A percentile compares a stretch with the other conserved stretches of the same genome.
Conservation (phyloP, 306 rosid genomes). For the Vachellia pachyceras region DNA sequence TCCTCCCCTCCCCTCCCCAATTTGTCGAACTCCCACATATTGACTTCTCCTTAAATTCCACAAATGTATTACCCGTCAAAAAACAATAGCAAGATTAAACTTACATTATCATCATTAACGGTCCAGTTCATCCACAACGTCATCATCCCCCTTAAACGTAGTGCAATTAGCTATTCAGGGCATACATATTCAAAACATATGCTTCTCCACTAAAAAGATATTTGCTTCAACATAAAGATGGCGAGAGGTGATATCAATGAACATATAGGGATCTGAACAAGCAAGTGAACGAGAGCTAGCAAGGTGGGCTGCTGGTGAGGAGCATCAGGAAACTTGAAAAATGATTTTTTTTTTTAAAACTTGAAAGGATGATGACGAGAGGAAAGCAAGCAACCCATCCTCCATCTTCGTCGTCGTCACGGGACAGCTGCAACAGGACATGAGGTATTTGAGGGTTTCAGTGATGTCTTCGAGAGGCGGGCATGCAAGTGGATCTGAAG, state of each 20-base stretch:
- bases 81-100: no score
- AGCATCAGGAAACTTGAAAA: conserved; percentile 74
- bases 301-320: conserved; percentile 90
- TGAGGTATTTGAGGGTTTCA: conserved; percentile 60
- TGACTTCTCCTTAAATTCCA: no score
- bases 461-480: conserved; percentile 79
- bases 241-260: conserved; percentile 42
- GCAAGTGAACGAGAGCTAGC: conserved; percentile 89
- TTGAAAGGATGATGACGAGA: conserved; percentile 68
- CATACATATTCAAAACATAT: conserved; percentile 50
- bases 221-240: conserved; percentile 39
- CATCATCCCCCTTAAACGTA: conserved; percentile 73
- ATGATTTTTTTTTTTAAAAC: conserved; percentile 67
- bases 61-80: no score
- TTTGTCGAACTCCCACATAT: no score
- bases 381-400: conserved; percentile 74
- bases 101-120: no score
- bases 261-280: conserved; percentile 71
- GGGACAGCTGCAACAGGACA: conserved; percentile 55
- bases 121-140: conserved; percentile 61
- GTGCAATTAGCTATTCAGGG: conserved; percentile 52
- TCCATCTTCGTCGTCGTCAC: conserved; percentile 61
- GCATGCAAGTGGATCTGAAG: conserved; percentile 59
- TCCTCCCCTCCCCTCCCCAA: no score
- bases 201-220: no score